Conservation (phyloP, 2,329 filamentous ascomycete genomes). For the Aspergillus hiratsukae region DNA sequence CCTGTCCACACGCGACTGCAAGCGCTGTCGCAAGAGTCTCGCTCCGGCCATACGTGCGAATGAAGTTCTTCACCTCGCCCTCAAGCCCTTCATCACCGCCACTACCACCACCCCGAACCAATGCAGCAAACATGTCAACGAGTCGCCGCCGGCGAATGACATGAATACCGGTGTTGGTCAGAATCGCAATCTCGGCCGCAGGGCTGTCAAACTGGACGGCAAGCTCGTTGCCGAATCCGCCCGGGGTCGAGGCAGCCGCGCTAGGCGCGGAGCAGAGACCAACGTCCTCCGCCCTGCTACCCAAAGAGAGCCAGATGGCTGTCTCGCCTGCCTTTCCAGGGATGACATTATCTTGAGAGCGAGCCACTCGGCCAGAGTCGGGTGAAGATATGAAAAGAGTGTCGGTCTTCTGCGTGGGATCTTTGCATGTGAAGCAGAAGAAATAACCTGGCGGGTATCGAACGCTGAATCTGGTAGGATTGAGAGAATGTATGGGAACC, state of each 20-base stretch:
- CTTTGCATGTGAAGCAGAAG: conserved; percentile 70
- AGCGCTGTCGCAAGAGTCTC: conserved; percentile 88
- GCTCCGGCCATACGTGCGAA: conserved; percentile 76
- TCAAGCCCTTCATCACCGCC: conserved; percentile 70
- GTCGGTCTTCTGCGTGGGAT: conserved; percentile 57
- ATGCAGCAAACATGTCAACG: conserved; percentile 85
- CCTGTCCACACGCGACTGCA: conserved; percentile 92
- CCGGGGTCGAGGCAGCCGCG: conserved; percentile 60
- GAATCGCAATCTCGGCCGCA: conserved; percentile 77
- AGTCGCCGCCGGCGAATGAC: conserved; percentile 76
- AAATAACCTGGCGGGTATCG: conserved; percentile 86
- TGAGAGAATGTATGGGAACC: conserved; percentile 43
- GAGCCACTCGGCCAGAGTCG: conserved; percentile 78
- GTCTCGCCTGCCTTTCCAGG: conserved; percentile 68
- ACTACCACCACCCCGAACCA: conserved; percentile 65
- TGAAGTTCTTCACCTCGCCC: conserved; percentile 75
- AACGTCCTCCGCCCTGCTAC: conserved; percentile 70
- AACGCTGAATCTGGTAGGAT: conserved; percentile 37
- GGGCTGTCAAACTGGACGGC: conserved; percentile 90
- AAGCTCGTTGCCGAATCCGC: conserved; percentile 90
- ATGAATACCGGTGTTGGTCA: conserved; percentile 88
- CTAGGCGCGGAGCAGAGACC: conserved; percentile 72
- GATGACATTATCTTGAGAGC: conserved; percentile 47
- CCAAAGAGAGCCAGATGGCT: conserved; percentile 72
- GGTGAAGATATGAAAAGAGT: conserved; percentile 78